Base-by-base conservation (phyloP, 495 filamentous ascomycete genomes). In the Oleoguttula mirabilis region DNA sequence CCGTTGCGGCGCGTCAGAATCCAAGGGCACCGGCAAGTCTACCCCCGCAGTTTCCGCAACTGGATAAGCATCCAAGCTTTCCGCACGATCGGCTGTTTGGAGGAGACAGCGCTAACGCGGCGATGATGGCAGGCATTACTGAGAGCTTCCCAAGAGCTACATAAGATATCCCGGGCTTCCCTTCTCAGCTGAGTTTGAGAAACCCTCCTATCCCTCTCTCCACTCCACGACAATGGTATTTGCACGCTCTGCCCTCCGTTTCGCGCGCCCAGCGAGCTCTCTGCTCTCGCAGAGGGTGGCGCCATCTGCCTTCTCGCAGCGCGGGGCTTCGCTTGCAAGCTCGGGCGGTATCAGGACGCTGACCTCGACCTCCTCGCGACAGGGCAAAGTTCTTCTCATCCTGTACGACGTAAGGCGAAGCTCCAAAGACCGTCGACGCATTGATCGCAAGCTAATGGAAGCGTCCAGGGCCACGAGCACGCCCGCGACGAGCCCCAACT, bases 381-480 rank as follows among this genome's bases (percentile, higher is more conserved):
- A 81, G 79, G 77, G 74, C 51, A 82, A 84, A 62, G 75, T 84
- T 60, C 72, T 84, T 53, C 67, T 81, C 51, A 75, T 81, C 48
- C 71, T 83, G 28, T 84, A 84, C 67, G 80, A 84, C 62, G 79
- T 83, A 67, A 70, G 79, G n/a, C n/a, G n/a, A n/a, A n/a, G n/a
- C n/a, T n/a, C n/a, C n/a, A n/a, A n/a, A n/a, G n/a, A n/a, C n/a
- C n/a, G n/a, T n/a, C n/a, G n/a, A n/a, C n/a, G n/a, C n/a, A n/a
- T n/a, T 15, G 20, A 24, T 20, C 34, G 33, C 32, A 8, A 23
- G 16, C 32, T 50, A 12, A 50, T 43, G 39, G 14, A 32, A 47
- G 45, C 33, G 12, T 41, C 22, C 45, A 84, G 79, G 79, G 80
- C 60, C 61, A 68, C 52, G 66, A 73, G 59, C 79, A 83, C 66